phyloP scores from a whole-genome alignment of 768 basidiomycete species.

The Xanthoconium purpureum region DNA sequence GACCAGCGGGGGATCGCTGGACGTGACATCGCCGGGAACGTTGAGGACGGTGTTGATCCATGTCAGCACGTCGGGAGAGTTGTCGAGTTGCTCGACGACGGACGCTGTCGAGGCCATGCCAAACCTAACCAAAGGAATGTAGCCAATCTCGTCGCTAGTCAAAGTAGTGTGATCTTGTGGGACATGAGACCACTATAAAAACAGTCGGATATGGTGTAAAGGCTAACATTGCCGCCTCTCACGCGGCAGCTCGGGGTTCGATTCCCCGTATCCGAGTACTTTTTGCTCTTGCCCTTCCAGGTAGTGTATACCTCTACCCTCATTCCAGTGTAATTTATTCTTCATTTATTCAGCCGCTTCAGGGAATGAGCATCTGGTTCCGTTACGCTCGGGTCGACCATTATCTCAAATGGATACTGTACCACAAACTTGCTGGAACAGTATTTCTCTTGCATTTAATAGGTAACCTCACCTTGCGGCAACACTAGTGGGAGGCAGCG shows the following conservation, averaged over 20 bases:
- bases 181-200: too few species aligned
- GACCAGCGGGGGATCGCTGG: conserved; percentile 19
- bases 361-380: too few species aligned
- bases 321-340: too few species aligned
- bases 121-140: neutral
- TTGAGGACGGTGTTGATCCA: conserved; percentile 69
- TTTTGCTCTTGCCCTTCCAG: neutral
- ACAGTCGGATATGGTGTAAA: conserved; percentile 55
- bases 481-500: too few species aligned
- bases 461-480: too few species aligned
- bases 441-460: too few species aligned
- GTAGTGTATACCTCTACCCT: too few species aligned
- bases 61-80: conserved; percentile 57
- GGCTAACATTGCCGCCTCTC: conserved; percentile 68
- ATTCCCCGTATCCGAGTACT: conserved; percentile 32
- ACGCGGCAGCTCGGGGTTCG: conserved; percentile 45
- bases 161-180: neutral
- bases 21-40: conserved; percentile 41
- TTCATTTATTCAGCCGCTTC: too few species aligned
- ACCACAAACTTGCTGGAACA: too few species aligned
- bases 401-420: too few species aligned
- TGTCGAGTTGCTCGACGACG: conserved; percentile 53
- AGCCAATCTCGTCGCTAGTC: neutral
- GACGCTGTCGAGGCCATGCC: conserved; percentile 35
- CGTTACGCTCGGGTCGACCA: too few species aligned